phyloP scores from a whole-genome alignment of 2,329 filamentous ascomycete species.

The Aspergillus felis region DNA sequence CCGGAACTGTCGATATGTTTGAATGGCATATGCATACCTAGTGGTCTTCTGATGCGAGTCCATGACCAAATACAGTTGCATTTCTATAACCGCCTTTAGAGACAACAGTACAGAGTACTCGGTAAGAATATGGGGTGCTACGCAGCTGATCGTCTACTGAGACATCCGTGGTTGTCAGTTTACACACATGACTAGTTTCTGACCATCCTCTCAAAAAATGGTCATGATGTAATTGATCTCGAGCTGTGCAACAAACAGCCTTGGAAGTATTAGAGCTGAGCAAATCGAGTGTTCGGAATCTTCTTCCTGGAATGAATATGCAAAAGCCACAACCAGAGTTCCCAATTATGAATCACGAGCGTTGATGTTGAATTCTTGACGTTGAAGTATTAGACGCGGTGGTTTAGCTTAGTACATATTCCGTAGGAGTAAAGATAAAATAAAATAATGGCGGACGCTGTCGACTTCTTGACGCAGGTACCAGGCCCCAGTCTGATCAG shows the following conservation, averaged over 20 bases:
- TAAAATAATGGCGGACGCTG: background rate
- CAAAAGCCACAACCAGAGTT: background rate
- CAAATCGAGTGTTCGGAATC: background rate
- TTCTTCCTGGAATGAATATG: background rate
- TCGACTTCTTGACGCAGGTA: constrained; percentile 4
- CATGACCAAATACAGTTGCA: background rate
- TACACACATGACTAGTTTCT: constrained; percentile 2
- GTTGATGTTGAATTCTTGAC: background rate
- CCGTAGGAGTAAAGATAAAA: background rate
- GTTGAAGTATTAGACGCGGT: background rate
- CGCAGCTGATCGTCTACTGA: background rate
- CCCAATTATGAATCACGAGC: background rate
- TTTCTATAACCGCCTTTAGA: background rate
- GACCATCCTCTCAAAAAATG: background rate
- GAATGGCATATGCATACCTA: background rate
- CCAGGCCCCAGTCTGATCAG: constrained; percentile 2
- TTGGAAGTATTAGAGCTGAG: background rate
- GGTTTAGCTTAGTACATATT: too few species aligned
- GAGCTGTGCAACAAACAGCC: background rate
- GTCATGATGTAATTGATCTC: constrained; percentile 8
- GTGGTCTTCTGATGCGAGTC: background rate
- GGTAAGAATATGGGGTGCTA: background rate
- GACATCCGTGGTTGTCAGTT: constrained; percentile 7
- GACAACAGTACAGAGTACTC: too few species aligned
- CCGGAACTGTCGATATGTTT: too few species aligned